Evolutionary conservation across 1,139 yeast genomes (phyloP).

Genomic region (Pichia sp.): DNA sequence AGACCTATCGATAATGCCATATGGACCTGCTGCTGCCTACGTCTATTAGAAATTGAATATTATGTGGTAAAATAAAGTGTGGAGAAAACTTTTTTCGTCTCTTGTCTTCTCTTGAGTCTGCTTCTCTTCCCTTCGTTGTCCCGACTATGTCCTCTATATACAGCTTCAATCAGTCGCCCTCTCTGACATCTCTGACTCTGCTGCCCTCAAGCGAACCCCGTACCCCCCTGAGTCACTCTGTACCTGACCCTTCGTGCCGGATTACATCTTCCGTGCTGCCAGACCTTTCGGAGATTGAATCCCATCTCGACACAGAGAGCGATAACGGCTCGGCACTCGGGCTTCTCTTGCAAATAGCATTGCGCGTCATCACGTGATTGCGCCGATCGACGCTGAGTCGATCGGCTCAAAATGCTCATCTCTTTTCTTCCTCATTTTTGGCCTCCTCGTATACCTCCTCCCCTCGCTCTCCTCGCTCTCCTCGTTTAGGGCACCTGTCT

Average conservation of each 20-base stretch:
- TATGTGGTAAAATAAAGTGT: too few relatives aligned
- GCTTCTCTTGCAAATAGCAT: too few relatives aligned
- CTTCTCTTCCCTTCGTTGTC: not conserved
- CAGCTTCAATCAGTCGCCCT: not conserved
- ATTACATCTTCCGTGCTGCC: not conserved
- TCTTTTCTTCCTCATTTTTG: too few relatives aligned
- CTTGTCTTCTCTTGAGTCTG: not conserved
- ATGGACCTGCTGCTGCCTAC: not conserved
- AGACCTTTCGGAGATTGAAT: not conserved
- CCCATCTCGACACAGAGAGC: not conserved
- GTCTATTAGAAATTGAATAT: too few relatives aligned
- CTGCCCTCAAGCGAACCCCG: too few relatives aligned
- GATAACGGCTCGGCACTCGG: too few relatives aligned
- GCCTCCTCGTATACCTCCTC: not conserved
- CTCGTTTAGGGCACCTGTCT: too few relatives aligned
- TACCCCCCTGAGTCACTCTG: too few relatives aligned
- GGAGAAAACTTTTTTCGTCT: not conserved
- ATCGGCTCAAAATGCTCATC: not conserved
- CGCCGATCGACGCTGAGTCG: slow-evolving; percentile 2
- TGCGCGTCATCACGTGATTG: slow-evolving; percentile 3
- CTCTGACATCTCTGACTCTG: too few relatives aligned
- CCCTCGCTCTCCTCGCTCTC: too few relatives aligned
- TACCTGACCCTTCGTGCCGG: too few relatives aligned
- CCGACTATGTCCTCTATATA: too few relatives aligned
- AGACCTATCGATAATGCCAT: not conserved